Conservation (phyloP, 1,284 basidiomycete genomes). For the Irpex rosettiformis region DNA sequence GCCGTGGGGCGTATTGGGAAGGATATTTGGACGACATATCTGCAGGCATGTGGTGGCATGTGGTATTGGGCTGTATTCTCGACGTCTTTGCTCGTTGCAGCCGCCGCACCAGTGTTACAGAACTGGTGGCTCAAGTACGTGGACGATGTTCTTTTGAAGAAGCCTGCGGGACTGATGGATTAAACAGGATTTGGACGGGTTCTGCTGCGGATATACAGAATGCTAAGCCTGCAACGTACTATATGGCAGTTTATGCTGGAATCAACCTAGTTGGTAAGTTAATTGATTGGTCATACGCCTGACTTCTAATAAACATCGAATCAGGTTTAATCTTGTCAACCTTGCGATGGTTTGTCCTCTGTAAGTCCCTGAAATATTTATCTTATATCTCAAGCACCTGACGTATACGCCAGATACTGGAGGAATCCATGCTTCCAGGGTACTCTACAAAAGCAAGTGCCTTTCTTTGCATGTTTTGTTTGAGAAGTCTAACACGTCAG, state of each 20-base stretch:
- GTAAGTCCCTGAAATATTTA: slow-evolving; percentile 32
- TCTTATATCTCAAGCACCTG: slow-evolving; percentile 3
- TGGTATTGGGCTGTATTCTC: slow-evolving; percentile 75
- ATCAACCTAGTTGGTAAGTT: slow-evolving; percentile 37
- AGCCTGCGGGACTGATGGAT: slow-evolving; percentile 4
- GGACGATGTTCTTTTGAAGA: slow-evolving; percentile 1
- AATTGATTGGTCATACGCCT: slow-evolving; percentile 1
- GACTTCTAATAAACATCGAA: slow-evolving; percentile 1
- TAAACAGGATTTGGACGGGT: slow-evolving; percentile 62
- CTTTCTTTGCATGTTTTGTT: not conserved
- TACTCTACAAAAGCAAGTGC: slow-evolving; percentile 65
- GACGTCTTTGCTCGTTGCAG: slow-evolving; percentile 56
- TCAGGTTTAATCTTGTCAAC: slow-evolving; percentile 64
- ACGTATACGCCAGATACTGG: slow-evolving; percentile 46
- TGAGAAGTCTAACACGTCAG: not conserved
- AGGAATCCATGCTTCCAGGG: slow-evolving; percentile 64
- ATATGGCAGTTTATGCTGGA: slow-evolving; percentile 76
- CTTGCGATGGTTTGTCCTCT: slow-evolving; percentile 63
- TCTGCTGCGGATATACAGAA: slow-evolving; percentile 34
- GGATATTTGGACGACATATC: slow-evolving; percentile 81
- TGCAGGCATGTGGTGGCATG: slow-evolving; percentile 63
- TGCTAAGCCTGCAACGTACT: slow-evolving; percentile 59
- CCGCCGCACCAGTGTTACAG: slow-evolving; percentile 74
- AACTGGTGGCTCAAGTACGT: slow-evolving; percentile 79
- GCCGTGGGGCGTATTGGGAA: slow-evolving; percentile 80